Conservation (phyloP, 306 rosid species). For the Acmispon strigosus region DNA sequence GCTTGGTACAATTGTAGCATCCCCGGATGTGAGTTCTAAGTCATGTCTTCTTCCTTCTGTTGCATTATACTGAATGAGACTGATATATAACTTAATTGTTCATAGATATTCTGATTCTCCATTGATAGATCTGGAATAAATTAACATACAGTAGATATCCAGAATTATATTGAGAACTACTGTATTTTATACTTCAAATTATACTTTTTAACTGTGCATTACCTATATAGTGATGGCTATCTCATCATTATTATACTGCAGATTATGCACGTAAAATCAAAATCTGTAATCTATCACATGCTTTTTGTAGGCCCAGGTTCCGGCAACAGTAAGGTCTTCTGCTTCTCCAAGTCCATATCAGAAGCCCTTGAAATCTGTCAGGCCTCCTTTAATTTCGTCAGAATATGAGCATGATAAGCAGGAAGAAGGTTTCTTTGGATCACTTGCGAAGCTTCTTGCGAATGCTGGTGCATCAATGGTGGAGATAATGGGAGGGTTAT, state of each 20-base stretch:
- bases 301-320: constrained; percentile 43
- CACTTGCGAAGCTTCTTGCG: constrained; percentile 64
- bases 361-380: constrained; percentile 61
- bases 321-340: constrained; percentile 25
- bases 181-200: neutral
- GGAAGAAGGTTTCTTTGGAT: constrained; percentile 80
- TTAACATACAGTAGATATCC: neutral
- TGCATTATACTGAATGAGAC: constrained; percentile 4
- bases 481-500: constrained; percentile 68
- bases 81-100: neutral
- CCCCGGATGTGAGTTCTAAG: constrained; percentile 54
- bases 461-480: constrained; percentile 37
- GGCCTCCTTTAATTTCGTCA: constrained; percentile 77
- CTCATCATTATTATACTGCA: neutral
- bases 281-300: constrained; percentile 9
- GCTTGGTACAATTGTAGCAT: constrained; percentile 58
- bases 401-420: constrained; percentile 67
- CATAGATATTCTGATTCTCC: neutral
- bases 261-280: neutral
- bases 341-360: constrained; percentile 43
- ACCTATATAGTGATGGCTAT: neutral
- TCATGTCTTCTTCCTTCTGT: constrained; percentile 12
- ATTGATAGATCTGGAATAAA: neutral
- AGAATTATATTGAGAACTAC: neutral
- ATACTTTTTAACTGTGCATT: neutral